Conservation (phyloP, 129 eudicot genomes). For the Artemisia tridentata region DNA sequence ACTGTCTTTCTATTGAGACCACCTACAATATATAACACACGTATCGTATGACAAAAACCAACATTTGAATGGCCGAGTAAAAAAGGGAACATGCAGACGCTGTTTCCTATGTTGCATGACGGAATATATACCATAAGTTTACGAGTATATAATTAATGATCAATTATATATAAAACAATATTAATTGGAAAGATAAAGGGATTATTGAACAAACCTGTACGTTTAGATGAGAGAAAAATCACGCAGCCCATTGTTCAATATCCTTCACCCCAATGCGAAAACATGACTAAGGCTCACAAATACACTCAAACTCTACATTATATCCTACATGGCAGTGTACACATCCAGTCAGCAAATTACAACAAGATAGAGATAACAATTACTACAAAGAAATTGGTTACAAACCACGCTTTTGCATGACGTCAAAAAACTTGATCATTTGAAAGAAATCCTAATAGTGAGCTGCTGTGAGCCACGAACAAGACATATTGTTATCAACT, state of each 20-base stretch:
- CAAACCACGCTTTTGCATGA: background rate
- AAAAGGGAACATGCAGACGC: slow-evolving; percentile 12
- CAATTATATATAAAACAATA: slow-evolving; percentile 1
- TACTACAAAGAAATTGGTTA: background rate
- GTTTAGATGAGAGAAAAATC: background rate
- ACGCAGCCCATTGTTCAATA: background rate
- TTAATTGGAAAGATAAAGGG: background rate
- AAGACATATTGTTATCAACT: background rate
- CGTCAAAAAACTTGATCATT: background rate
- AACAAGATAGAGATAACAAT: background rate
- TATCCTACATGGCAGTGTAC: background rate
- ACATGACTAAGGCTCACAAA: background rate
- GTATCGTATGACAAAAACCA: background rate
- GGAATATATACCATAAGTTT: background rate
- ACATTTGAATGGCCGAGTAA: background rate
- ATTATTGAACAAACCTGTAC: background rate
- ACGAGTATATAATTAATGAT: background rate
- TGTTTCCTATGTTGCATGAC: slow-evolving; percentile 7
- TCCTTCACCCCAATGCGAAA: background rate
- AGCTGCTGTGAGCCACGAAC: background rate
- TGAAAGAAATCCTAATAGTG: background rate
- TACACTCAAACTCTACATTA: slow-evolving; percentile 3
- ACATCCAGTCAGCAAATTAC: background rate
- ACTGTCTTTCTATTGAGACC: background rate
- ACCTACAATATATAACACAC: background rate